Conservation (phyloP, 1,284 basidiomycete genomes). For the Dichomitus squalens region DNA sequence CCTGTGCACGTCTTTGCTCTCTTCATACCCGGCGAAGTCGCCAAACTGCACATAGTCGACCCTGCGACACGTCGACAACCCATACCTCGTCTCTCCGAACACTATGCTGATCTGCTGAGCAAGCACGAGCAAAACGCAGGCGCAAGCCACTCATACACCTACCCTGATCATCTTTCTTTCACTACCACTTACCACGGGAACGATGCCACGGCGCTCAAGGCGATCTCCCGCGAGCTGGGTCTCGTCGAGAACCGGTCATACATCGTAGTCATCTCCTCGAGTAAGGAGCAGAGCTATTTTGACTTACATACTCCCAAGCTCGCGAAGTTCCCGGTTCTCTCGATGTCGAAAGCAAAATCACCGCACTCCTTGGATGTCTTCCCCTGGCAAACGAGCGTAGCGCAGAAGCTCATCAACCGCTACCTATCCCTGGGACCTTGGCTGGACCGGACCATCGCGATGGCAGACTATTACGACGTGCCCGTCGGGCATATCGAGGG, state of each 20-base stretch:
- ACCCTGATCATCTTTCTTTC: slow-evolving; percentile 75
- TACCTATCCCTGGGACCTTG: slow-evolving; percentile 82
- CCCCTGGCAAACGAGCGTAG: slow-evolving; percentile 76
- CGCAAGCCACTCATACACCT: slow-evolving; percentile 57
- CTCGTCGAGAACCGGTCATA: slow-evolving; percentile 70
- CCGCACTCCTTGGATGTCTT: slow-evolving; percentile 78
- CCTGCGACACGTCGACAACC: slow-evolving; percentile 84
- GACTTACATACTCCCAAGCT: slow-evolving; percentile 76
- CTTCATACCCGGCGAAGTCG: slow-evolving; percentile 75
- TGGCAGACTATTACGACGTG: slow-evolving; percentile 91
- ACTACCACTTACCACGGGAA: slow-evolving; percentile 79
- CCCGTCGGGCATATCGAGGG: slow-evolving; percentile 92
- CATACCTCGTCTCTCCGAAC: slow-evolving; percentile 75
- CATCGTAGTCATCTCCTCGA: slow-evolving; percentile 85
- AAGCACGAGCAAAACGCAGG: slow-evolving; percentile 48
- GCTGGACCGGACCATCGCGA: slow-evolving; percentile 80
- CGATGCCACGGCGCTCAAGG: slow-evolving; percentile 82
- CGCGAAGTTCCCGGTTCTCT: slow-evolving; percentile 85
- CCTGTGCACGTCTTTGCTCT: slow-evolving; percentile 90
- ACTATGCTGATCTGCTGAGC: slow-evolving; percentile 64
- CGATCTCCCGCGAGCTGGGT: slow-evolving; percentile 87
- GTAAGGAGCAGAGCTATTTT: slow-evolving; percentile 86
- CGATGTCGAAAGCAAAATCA: slow-evolving; percentile 77
- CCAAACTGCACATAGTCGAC: slow-evolving; percentile 90
- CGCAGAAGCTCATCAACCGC: slow-evolving; percentile 81